Base-by-base conservation (phyloP, 768 basidiomycete genomes). In the Mycena kentingensis region DNA sequence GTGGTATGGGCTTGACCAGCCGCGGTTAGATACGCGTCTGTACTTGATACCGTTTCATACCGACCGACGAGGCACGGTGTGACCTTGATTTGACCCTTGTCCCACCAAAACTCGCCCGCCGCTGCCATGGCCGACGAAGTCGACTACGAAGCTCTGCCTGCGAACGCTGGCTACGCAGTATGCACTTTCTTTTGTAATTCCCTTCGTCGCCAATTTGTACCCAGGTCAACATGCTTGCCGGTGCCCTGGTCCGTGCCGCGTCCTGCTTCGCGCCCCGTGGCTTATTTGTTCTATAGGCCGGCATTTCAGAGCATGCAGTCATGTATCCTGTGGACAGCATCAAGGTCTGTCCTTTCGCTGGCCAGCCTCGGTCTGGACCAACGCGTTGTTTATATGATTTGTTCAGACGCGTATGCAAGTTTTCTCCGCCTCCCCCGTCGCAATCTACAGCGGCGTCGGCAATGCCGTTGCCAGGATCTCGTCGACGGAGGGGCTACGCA, bases 281-380 rank as follows among this genome's bases (percentile, higher is more conserved):
- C 38, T 47, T n/a, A 44, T 46, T 32, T 41, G 38, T 54, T 50
- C 47, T 55, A 22, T 67, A 96, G 94, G 97, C 97, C 63, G 97
- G 97, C 55, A 98, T 99, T 62, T 94, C 95, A 48, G 97, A 99
- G 70, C 97, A 99, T 74, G 90, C 94, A 26, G 93, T 97, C 67
- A 98, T 99, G 89, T 99, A 91, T 68, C 97, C 97, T 5, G 76
- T 98, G 57, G 97, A 99, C 74, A 96, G 93, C 65, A 98, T 99
- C 68, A 99, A 99, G 80, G 97, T 91, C 52, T 54, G 86, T 73
- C 11, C 39, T 13, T 54, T 11, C 19, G 13, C 5, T 44, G 22
- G 25, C 28, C 39, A 48, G 22, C 41, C 22, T 29, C 13, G 38
- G 36, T 19, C 26, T 37, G 18, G 34, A 25, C 15, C 25, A 25